Conservation (phyloP, 192 early-diverging fungal species). For the Umbelopsis sp. region DNA sequence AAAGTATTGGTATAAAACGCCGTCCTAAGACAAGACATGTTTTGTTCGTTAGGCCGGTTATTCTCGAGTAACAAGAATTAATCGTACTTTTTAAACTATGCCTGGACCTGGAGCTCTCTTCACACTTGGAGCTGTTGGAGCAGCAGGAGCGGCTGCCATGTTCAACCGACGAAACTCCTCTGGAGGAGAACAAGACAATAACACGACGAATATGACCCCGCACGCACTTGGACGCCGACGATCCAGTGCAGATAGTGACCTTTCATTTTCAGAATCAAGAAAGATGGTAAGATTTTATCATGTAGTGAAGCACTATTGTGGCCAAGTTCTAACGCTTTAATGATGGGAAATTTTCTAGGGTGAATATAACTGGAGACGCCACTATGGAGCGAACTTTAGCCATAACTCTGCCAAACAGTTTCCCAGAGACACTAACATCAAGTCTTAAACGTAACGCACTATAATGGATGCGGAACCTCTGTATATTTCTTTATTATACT, state of each 20-base stretch:
- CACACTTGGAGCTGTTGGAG: conserved; percentile 39
- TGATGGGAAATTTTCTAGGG: conserved; percentile 18
- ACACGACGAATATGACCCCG: background rate
- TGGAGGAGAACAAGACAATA: background rate
- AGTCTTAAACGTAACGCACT: background rate
- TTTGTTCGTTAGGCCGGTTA: background rate
- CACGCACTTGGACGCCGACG: conserved; percentile 30
- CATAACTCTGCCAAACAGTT: conserved; percentile 36
- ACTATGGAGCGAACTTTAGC: conserved; percentile 36
- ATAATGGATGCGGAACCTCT: background rate
- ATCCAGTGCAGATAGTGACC: conserved; percentile 19
- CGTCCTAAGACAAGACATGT: background rate
- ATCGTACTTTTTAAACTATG: conserved; percentile 30
- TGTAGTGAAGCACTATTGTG: background rate
- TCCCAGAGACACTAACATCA: conserved; percentile 21
- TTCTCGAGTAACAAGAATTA: background rate
- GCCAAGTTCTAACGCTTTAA: too few relatives aligned
- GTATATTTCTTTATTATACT: background rate
- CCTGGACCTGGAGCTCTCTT: conserved; percentile 36
- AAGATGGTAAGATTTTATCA: conserved; percentile 2
- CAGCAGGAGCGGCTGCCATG: conserved; percentile 28
- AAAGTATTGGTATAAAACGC: background rate
- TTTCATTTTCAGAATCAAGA: conserved; percentile 23
- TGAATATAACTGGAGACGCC: conserved; percentile 37
- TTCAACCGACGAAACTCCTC: conserved; percentile 31